phyloP scores from a whole-genome alignment of 2,329 filamentous ascomycete genomes.

The Aspergillus pseudotamarii region DNA sequence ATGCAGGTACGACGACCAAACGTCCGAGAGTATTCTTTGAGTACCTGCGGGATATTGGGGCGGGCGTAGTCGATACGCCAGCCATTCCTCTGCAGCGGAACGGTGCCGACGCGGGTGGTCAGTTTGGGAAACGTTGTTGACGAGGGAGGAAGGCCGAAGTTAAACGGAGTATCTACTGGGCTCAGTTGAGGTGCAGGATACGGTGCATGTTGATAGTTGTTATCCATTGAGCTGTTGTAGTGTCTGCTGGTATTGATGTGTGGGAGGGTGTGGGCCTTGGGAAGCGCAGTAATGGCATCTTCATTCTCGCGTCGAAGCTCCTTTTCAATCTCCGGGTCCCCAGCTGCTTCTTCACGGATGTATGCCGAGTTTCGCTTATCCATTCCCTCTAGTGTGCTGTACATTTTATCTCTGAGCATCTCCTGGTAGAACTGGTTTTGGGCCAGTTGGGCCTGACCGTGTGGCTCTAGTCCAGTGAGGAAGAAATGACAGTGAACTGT shows the following conservation, averaged over 20 bases:
- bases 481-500: constrained; percentile 94
- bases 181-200: not conserved
- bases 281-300: constrained; percentile 80
- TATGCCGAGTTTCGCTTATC: constrained; percentile 84
- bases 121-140: constrained; percentile 88
- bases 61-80: constrained; percentile 93
- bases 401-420: constrained; percentile 81
- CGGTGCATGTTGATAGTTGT: not conserved
- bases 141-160: constrained; percentile 80
- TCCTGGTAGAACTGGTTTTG: constrained; percentile 65
- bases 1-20: constrained; percentile 83
- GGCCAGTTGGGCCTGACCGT: constrained; percentile 44
- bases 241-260: constrained; percentile 19
- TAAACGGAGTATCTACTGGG: constrained; percentile 50
- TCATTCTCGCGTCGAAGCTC: constrained; percentile 81
- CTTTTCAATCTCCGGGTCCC: constrained; percentile 75
- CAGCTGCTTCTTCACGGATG: constrained; percentile 78
- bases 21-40: constrained; percentile 78
- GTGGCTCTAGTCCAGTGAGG: constrained; percentile 75
- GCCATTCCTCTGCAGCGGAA: constrained; percentile 64
- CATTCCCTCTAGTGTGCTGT: constrained; percentile 83
- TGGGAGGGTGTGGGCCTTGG: constrained; percentile 50
- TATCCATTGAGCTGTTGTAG: constrained; percentile 16
- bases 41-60: constrained; percentile 83
- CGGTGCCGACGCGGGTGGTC: constrained; percentile 86